Evolutionary conservation across 768 basidiomycete genomes (phyloP).

Genomic region (Brasilioporus rufonigricans): DNA sequence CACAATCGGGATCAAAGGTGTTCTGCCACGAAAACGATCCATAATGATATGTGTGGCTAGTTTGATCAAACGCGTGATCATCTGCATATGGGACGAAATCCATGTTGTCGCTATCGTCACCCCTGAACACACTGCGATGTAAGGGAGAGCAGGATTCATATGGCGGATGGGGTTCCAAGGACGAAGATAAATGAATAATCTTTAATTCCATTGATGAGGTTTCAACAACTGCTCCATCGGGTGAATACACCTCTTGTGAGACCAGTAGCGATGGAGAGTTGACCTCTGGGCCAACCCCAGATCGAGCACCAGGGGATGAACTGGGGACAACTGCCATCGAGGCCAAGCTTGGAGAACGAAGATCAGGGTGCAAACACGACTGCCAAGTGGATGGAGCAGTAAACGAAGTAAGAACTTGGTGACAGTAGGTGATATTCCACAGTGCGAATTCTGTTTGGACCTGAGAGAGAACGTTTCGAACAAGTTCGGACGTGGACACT

Average conservation of each 20-base stretch:
- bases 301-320: background rate
- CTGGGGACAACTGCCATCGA: background rate
- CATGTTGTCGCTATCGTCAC: constrained; percentile 58
- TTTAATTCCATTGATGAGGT: constrained; percentile 13
- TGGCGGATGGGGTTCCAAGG: constrained; percentile 32
- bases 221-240: constrained; percentile 11
- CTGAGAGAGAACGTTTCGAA: constrained; percentile 14
- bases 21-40: constrained; percentile 50
- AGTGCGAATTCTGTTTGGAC: constrained; percentile 24
- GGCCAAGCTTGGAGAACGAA: constrained; percentile 4
- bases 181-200: constrained; percentile 5
- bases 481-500: constrained; percentile 7
- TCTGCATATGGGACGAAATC: constrained; percentile 64
- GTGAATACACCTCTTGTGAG: constrained; percentile 15
- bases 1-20: constrained; percentile 41
- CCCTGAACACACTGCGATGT: constrained; percentile 44
- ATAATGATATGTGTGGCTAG: constrained; percentile 41
- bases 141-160: constrained; percentile 61
- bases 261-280: background rate
- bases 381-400: constrained; percentile 16
- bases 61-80: constrained; percentile 50
- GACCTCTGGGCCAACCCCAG: background rate
- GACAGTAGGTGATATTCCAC: constrained; percentile 20
- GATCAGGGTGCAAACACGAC: constrained; percentile 8
- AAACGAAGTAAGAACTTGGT: constrained; percentile 13